These are phyloP conservation scores for Lagenidium sp. DNA, from an alignment of 352 stramenopile species.

Conservation along the genomic window DNA sequence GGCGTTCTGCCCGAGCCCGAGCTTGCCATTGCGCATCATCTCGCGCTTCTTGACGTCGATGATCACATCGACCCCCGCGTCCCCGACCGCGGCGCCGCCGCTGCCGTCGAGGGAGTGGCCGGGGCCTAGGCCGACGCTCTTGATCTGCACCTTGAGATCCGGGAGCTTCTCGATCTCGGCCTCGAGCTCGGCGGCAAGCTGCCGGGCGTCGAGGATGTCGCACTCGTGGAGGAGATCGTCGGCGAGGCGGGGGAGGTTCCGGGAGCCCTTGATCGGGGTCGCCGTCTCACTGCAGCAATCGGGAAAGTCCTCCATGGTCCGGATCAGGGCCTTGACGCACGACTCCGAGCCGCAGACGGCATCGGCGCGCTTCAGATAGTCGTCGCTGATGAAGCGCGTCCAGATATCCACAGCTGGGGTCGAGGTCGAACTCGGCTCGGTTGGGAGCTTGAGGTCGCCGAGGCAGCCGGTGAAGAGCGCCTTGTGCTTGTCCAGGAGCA, in stretches of 20 bases:
- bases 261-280: neutral
- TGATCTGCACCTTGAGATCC: conserved; percentile 21
- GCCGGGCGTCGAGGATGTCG: conserved; percentile 12
- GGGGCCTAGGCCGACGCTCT: conserved; percentile 2
- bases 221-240: conserved; percentile 20
- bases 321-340: conserved; percentile 15
- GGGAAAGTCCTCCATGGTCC: conserved; percentile 15
- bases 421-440: too few species aligned
- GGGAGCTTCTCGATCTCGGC: conserved; percentile 17
- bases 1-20: neutral
- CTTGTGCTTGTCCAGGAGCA: conserved; percentile 9
- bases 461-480: conserved; percentile 10
- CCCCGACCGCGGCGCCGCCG: neutral
- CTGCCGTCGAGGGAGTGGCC: neutral
- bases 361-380: conserved; percentile 12
- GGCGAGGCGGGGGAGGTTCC: conserved; percentile 14
- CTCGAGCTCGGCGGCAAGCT: conserved; percentile 11
- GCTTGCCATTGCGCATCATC: conserved; percentile 18
- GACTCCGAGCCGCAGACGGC: conserved; percentile 9
- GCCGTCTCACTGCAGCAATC: conserved; percentile 12
- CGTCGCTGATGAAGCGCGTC: conserved; percentile 11
- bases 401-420: conserved; percentile 1
- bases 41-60: conserved; percentile 38
- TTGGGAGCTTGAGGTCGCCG: conserved; percentile 9
- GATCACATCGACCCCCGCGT: conserved; percentile 21